Base-by-base conservation (phyloP, 495 filamentous ascomycete genomes). In the Penicillium manginii region DNA sequence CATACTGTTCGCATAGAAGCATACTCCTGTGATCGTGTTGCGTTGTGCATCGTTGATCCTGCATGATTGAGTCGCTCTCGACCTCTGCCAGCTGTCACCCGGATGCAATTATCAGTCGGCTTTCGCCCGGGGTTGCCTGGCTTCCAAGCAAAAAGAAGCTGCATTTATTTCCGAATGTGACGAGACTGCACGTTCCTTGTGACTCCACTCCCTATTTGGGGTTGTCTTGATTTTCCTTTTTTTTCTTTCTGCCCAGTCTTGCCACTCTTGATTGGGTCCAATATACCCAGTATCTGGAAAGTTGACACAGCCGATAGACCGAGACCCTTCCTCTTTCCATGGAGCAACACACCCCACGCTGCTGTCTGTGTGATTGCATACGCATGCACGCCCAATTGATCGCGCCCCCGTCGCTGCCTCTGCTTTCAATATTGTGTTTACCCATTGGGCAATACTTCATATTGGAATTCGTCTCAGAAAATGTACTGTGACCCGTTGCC, bases 41-140 rank as follows among this genome's bases (percentile, higher is more conserved):
- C 62, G 59, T 65, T 54, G 58, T 68, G 66, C 66, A 69, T 72
- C 60, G 66, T 68, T 67, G 69, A 68, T 73, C 73, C 63, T 78
- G 76, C 74, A 76, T 73, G 58, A 64, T 61, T 66, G 65, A 66
- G 58, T 66, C 63, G 58, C 64, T 73, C 57, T 65, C 54, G 58
- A 50, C 55, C 65, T 59, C 59, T 72, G 72, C 76, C 72, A 78
- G 71, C 68, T 77, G 75, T 73, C 75, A 70, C 63, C 58, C 60
- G 55, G 63, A 73, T 71, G 72, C 70, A 71, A 64, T 72, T 59
- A 68, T 64, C 65, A 67, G 65, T 61, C 58, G 63, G 64, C 33
- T 58, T 56, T 51, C 42, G 45, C 50, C 64, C 61, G 62, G 67
- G 67, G 64, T 66, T 61, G 70, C 65, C 63, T 65, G 67, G 59